These are phyloP conservation scores for Beauveria sp. DNA, from an alignment of 2,329 filamentous ascomycete genomes.

Conservation along the genomic window DNA sequence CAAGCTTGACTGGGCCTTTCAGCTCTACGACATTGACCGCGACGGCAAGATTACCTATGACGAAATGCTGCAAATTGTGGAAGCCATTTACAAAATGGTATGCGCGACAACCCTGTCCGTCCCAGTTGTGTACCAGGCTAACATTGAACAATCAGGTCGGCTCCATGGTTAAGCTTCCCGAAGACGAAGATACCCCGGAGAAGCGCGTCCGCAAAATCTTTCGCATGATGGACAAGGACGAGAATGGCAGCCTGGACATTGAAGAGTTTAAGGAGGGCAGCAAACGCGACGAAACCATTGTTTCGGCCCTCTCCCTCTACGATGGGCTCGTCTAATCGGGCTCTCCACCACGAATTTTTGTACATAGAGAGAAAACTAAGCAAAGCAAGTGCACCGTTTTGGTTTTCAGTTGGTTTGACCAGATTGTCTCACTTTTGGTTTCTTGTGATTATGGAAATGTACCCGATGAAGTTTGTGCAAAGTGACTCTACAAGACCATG, in stretches of 20 bases:
- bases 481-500: no score
- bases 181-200: slow-evolving; percentile 98
- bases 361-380: slow-evolving; percentile 7
- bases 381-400: slow-evolving; percentile 7
- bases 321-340: slow-evolving; percentile 73
- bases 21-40: slow-evolving; percentile 97
- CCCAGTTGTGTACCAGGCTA: background rate
- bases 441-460: background rate
- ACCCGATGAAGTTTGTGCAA: no score
- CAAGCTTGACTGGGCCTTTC: slow-evolving; percentile 98
- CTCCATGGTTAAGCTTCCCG: slow-evolving; percentile 97
- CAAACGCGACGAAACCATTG: slow-evolving; percentile 97
- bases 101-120: slow-evolving; percentile 10
- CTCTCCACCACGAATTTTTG: background rate
- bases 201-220: slow-evolving; percentile 98
- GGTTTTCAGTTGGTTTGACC: background rate
- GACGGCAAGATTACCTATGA: slow-evolving; percentile 99
- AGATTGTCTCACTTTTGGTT: background rate
- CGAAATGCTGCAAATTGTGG: slow-evolving; percentile 97
- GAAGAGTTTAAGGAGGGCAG: slow-evolving; percentile 98
- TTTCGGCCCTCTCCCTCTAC: slow-evolving; percentile 91
- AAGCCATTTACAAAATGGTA: slow-evolving; percentile 99
- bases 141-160: slow-evolving; percentile 58
- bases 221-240: slow-evolving; percentile 99
- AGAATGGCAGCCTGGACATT: slow-evolving; percentile 94